phyloP scores from a whole-genome alignment of 768 basidiomycete species.

The Neoboletus magnificus region DNA sequence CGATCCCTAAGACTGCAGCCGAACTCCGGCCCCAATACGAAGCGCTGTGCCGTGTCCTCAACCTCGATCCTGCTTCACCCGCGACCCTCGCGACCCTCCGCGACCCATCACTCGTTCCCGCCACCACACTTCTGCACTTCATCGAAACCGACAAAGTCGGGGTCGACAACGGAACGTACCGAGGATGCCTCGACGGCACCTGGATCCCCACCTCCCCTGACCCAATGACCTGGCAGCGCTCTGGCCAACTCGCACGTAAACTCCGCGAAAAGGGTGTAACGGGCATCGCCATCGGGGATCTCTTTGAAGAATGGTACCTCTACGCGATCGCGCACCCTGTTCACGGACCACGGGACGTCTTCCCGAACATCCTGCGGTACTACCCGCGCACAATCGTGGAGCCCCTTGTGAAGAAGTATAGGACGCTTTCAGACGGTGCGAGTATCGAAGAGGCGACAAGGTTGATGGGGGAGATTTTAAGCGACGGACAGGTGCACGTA shows the following conservation, averaged over 20 bases:
- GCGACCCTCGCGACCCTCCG: slow-evolving; percentile 50
- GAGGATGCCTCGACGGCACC: slow-evolving; percentile 56
- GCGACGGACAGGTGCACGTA: slow-evolving; percentile 63
- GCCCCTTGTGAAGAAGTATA: slow-evolving; percentile 45
- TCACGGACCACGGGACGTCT: slow-evolving; percentile 44
- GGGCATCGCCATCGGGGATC: slow-evolving; percentile 63
- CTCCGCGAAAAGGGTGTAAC: slow-evolving; percentile 56
- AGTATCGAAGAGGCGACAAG: slow-evolving; percentile 41
- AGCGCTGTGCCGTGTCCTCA: slow-evolving; percentile 55
- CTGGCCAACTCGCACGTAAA: slow-evolving; percentile 52
- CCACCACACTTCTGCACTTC: slow-evolving; percentile 47
- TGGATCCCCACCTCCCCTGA: slow-evolving; percentile 56
- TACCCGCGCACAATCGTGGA: slow-evolving; percentile 49
- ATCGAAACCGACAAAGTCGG: slow-evolving; percentile 60
- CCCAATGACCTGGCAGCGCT: slow-evolving; percentile 66
- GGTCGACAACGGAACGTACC: slow-evolving; percentile 57
- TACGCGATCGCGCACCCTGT: slow-evolving; percentile 71
- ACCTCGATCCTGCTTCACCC: slow-evolving; percentile 50
- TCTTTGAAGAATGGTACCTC: slow-evolving; percentile 75
- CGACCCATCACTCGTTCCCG: slow-evolving; percentile 47
- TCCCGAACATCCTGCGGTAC: slow-evolving; percentile 58
- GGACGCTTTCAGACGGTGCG: slow-evolving; percentile 38
- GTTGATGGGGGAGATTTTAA: slow-evolving; percentile 58
- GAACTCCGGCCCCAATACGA: slow-evolving; percentile 62
- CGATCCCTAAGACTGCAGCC: slow-evolving; percentile 55